Conservation (phyloP, 2,329 filamentous ascomycete species). For the Emergomyces pasteurianus region DNA sequence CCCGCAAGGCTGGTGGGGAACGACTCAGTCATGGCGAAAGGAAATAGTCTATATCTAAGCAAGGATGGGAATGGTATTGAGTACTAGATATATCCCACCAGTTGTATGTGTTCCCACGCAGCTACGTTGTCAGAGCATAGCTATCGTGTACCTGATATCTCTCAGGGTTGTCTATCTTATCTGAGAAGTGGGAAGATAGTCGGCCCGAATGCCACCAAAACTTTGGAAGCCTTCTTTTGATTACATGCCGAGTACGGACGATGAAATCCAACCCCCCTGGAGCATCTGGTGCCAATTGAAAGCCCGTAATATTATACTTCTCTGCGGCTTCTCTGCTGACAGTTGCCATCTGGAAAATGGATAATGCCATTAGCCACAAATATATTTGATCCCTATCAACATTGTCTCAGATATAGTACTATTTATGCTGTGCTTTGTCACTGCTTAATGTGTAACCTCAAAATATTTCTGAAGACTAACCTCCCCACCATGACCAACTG, state of each 20-base stretch:
- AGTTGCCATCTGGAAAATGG: background rate
- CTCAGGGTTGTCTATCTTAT: background rate
- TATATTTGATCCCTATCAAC: background rate
- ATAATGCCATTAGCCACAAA: background rate
- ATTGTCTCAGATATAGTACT: background rate
- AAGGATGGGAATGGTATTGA: background rate
- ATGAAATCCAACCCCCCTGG: background rate
- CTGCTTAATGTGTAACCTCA: background rate
- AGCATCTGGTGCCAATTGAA: background rate
- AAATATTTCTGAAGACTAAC: background rate
- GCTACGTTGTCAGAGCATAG: background rate
- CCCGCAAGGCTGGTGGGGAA: constrained; percentile 28
- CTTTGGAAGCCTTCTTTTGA: too few species aligned
- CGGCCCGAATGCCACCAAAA: background rate
- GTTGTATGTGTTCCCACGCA: background rate
- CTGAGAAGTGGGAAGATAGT: background rate
- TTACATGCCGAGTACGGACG: too few species aligned
- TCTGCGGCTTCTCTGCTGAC: background rate
- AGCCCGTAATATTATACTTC: too few species aligned
- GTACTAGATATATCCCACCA: background rate
- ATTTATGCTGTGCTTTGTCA: background rate
- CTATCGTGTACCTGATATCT: background rate
- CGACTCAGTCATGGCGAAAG: constrained; percentile 22
- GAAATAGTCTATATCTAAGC: background rate
- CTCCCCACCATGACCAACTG: background rate